Base-by-base conservation (phyloP, 2,329 filamentous ascomycete species). In the Fusarium solani-melongenae region DNA sequence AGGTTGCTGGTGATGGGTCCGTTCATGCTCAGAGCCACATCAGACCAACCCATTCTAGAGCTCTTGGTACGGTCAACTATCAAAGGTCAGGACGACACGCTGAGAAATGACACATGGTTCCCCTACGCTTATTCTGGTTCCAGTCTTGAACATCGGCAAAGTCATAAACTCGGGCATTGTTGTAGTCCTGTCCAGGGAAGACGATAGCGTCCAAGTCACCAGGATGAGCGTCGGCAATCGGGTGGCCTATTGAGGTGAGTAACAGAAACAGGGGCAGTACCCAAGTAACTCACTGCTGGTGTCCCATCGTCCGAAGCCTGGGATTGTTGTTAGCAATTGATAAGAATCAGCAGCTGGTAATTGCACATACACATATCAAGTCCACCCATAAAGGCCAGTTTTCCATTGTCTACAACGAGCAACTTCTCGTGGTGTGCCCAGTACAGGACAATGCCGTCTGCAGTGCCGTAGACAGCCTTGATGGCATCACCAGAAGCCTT, bases 341-440 rank as follows among this genome's bases (percentile, higher is more conserved):
- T 49, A 3, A 1, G 9, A 15, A 1, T 10, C 2, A 24, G 10
- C 3, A 6, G 3, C 29, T 2, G 14, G 14, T 7, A 14, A 20
- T 15, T 6, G 12, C 2, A 33, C 85, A 68, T 83, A 88, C 89
- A 98, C 77, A 97, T 86, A 82, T 98, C 95, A 2, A 98, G 85
- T 22, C 95, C 95, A 57, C 94, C 95, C 95, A 98, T 98, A 80
- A 98, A 98, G 3, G 92, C 94, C 64, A 92, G 86, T 11, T 87
- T 86, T n/a, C 71, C 71, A 11, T 92, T 90, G 80, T 98, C 95
- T 17, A 98, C 84, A 2, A 98, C 80, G 75, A 94, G 94, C 1
- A 98, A 88, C 83, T 98, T 98, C 83, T 98, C 95, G 76, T 98
- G 95, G 77, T 98, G 95, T 4, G 94, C 94, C 95, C 95, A 98